These are phyloP conservation scores for Pisolithus albus DNA, from an alignment of 768 basidiomycete genomes.

Conservation along the genomic window DNA sequence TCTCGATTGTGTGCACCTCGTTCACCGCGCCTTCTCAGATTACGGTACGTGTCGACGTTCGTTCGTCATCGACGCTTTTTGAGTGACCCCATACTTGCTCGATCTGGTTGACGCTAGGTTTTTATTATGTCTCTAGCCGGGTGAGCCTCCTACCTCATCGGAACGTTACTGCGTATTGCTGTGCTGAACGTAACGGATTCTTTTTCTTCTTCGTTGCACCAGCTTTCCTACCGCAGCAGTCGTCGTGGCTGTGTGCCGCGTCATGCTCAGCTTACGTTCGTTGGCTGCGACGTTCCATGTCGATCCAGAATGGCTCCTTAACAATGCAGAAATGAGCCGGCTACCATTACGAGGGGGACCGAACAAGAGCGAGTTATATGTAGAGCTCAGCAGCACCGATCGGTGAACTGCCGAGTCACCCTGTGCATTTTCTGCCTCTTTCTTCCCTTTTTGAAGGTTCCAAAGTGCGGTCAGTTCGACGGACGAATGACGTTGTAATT, in stretches of 20 bases:
- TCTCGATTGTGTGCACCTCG: not conserved
- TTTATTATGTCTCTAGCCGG: not conserved
- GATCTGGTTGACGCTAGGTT: not conserved
- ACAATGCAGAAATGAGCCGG: conserved; percentile 39
- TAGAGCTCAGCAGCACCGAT: too few species aligned
- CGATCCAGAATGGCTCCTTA: conserved; percentile 38
- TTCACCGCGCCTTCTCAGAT: not conserved
- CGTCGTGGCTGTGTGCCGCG: conserved; percentile 27
- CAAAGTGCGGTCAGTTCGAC: too few species aligned
- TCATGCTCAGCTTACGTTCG: conserved; percentile 36
- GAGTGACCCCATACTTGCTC: not conserved
- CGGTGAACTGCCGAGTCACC: too few species aligned
- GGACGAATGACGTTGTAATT: too few species aligned
- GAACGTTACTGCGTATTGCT: not conserved
- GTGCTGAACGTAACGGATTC: not conserved
- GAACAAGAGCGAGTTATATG: too few species aligned
- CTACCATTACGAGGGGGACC: too few species aligned
- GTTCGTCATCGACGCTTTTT: not conserved
- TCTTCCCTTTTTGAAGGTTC: too few species aligned
- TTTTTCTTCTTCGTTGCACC: too few species aligned
- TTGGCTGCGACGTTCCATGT: conserved; percentile 36
- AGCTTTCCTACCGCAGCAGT: not conserved
- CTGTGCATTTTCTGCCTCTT: too few species aligned
- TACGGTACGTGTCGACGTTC: not conserved
- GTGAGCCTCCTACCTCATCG: not conserved